These are phyloP conservation scores for Alternaria ventricosa DNA, from an alignment of 2,329 filamentous ascomycete genomes.

Conservation along the genomic window DNA sequence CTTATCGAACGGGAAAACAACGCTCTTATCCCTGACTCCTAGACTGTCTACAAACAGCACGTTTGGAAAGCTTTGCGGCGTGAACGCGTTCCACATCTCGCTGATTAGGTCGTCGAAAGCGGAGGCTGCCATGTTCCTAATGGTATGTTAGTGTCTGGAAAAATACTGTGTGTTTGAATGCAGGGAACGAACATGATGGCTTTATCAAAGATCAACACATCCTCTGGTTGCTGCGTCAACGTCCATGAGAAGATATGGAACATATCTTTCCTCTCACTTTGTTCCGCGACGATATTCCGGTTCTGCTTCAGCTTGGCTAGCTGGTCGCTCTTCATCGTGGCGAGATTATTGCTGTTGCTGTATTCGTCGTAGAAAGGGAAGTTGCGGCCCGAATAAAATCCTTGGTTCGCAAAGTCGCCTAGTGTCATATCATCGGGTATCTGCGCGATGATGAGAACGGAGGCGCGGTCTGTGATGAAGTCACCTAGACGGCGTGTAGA, in stretches of 20 bases:
- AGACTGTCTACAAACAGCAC: constrained; percentile 46
- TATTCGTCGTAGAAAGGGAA: constrained; percentile 47
- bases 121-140: constrained; percentile 33
- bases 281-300: constrained; percentile 35
- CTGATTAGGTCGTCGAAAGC: constrained; percentile 43
- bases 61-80: constrained; percentile 44
- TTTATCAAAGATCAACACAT: constrained; percentile 41
- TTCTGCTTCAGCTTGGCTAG: constrained; percentile 44
- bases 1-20: constrained; percentile 40
- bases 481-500: constrained; percentile 42
- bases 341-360: constrained; percentile 43
- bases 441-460: constrained; percentile 47
- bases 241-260: constrained; percentile 49
- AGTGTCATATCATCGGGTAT: constrained; percentile 37
- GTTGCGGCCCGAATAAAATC: constrained; percentile 43
- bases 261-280: constrained; percentile 31
- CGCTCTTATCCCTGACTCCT: constrained; percentile 41
- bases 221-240: constrained; percentile 43
- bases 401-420: constrained; percentile 40
- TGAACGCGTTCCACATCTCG: constrained; percentile 43
- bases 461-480: constrained; percentile 47
- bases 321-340: constrained; percentile 47
- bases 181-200: constrained; percentile 39
- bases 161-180: too few species aligned
- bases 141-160: not conserved